Base-by-base conservation (phyloP, 1,284 basidiomycete species). In the Leucoagaricus sp. region DNA sequence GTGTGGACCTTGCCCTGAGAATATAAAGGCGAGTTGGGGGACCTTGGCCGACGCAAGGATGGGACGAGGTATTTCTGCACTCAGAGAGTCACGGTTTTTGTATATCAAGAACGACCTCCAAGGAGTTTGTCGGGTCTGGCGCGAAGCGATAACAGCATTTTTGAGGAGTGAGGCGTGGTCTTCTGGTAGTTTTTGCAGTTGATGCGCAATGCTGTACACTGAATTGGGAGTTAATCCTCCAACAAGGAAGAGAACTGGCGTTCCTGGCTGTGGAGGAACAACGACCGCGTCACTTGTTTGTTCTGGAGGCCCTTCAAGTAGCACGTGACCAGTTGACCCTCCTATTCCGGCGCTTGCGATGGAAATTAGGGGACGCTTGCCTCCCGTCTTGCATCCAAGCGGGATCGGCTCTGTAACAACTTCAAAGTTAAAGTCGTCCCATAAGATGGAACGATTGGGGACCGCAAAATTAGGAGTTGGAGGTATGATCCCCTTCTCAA, bases 291-390 rank as follows among this genome's bases (percentile, higher is more conserved):
- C 5, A 23, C 28, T 6, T 13, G 15, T 36, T 29, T 31, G 23
- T 44, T 40, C 3, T 12, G 74, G 72, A 0, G 72, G 67, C 29
- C 64, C 62, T 62, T 78, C 69, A 4, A 79, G 41, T 17, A 79
- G 67, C 29, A 64, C 66, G 54, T 78, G 75, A 5, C 71, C 77
- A 53, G 75, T 77, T 5, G 70, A 65, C 5, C 78, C 78, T 5
- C 77, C 76, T 36, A 80, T 77, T 2, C 78, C 78, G 10, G 72
- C 76, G 60, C 76, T 74, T 0, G 69, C 66, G 29, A 80, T 72
- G 0, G 77, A 71, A 7, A 79, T 64, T 1, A 79, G 62, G 2
- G 67, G 60, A 15, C 13, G 19, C 12, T 52, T 60, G 28, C 64
- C 62, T 7, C 54, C 58, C 8, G 56, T 50, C 12, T 60, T 57